A percentile compares a stretch with the other conserved stretches of the same genome.
Evolutionary conservation across 2,329 filamentous ascomycete species (phyloP).

Genomic region (Arachnopeziza araneosa): DNA sequence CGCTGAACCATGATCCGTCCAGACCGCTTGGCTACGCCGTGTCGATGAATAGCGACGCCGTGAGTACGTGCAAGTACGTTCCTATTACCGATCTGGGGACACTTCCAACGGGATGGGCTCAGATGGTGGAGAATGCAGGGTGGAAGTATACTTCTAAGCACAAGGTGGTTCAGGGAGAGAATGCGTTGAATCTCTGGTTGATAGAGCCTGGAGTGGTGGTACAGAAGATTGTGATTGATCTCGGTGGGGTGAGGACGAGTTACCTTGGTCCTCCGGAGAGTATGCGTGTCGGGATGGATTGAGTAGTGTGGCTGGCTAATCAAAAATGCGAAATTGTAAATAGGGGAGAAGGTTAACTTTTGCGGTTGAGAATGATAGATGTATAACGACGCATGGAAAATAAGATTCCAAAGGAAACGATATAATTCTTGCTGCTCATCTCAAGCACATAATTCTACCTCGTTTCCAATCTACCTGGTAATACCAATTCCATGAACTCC

Average conservation of each 20-base stretch:
- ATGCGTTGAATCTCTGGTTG: constrained; percentile 30
- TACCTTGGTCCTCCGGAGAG: constrained; percentile 33
- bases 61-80: constrained; percentile 30
- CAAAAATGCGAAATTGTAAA: not conserved
- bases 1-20: constrained; percentile 44
- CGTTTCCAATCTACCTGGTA: not conserved
- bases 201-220: constrained; percentile 31
- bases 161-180: constrained; percentile 8
- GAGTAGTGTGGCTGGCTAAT: not conserved
- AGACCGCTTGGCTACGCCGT: constrained; percentile 46
- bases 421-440: too few species aligned
- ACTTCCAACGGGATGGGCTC: constrained; percentile 12
- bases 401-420: not conserved
- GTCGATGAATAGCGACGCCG: constrained; percentile 33
- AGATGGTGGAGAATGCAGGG: constrained; percentile 10
- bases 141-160: constrained; percentile 12
- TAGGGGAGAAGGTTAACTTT: not conserved
- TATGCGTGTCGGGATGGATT: not conserved
- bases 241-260: constrained; percentile 33
- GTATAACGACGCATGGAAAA: too few species aligned
- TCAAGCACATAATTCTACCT: not conserved
- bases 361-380: too few species aligned
- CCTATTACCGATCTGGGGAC: constrained; percentile 13
- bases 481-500: not conserved
- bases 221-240: constrained; percentile 34